Conservation (phyloP, 1,284 basidiomycete genomes). For the Psilocybe mexicana region DNA sequence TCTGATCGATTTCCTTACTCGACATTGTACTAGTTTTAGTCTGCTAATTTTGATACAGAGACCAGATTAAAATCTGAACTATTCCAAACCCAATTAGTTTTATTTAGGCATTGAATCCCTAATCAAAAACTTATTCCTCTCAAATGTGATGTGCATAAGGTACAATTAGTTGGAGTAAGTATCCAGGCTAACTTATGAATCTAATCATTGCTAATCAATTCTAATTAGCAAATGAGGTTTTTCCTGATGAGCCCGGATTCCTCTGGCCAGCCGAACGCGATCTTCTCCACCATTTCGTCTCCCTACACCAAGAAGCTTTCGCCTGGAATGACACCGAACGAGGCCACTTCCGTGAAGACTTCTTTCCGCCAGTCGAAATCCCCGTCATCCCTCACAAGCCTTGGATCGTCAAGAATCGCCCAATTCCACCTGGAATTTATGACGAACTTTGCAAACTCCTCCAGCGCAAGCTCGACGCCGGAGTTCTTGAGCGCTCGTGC, state of each 20-base stretch:
- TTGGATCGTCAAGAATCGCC: constrained; percentile 16
- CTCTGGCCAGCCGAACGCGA: constrained; percentile 16
- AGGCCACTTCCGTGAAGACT: constrained; percentile 1
- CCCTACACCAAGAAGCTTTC: constrained; percentile 13
- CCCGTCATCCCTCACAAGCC: constrained; percentile 17
- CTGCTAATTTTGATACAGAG: no score
- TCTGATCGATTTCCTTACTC: no score
- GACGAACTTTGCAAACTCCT: constrained; percentile 12
- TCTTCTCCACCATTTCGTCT: constrained; percentile 21
- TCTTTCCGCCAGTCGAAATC: constrained; percentile 6
- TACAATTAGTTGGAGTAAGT: no score
- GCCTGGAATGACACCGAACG: constrained; percentile 17
- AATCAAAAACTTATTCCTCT: no score
- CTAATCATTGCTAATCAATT: no score
- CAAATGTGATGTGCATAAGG: no score
- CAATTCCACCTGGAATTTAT: constrained; percentile 18
- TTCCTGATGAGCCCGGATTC: constrained; percentile 9
- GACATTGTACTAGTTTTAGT: no score
- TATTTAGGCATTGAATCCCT: no score
- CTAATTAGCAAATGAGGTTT: no score
- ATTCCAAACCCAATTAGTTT: no score
- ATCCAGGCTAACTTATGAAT: no score
- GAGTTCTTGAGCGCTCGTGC: constrained; percentile 21
- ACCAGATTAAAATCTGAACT: no score
- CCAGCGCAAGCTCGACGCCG: constrained; percentile 13